Conservation (phyloP, 2,329 filamentous ascomycete species). For the Colletotrichum sansevieriae region DNA sequence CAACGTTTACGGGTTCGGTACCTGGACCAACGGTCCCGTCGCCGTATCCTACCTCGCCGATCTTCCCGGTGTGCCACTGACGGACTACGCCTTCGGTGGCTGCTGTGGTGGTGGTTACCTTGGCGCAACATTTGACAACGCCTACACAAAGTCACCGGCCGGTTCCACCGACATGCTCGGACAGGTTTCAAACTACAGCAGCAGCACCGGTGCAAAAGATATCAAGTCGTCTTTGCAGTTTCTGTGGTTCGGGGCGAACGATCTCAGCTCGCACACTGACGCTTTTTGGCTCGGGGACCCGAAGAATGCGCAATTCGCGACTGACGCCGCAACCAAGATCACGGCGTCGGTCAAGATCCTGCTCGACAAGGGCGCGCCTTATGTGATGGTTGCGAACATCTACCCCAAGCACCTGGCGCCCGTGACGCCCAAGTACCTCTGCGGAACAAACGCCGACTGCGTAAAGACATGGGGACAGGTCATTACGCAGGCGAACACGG, state of each 20-base stretch:
- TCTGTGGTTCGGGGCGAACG: conserved; percentile 15
- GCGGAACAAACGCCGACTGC: conserved; percentile 9
- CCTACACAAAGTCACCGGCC: conserved; percentile 23
- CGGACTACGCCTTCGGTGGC: conserved; percentile 21
- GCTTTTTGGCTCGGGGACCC: conserved; percentile 24
- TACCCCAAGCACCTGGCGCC: neutral
- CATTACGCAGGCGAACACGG: conserved; percentile 6
- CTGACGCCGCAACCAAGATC: conserved; percentile 19
- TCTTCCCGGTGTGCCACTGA: conserved; percentile 13
- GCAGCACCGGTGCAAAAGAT: neutral
- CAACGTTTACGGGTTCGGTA: conserved; percentile 24
- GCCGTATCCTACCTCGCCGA: conserved; percentile 28
- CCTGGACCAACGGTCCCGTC: conserved; percentile 26
- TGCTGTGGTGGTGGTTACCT: conserved; percentile 25
- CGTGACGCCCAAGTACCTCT: conserved; percentile 9
- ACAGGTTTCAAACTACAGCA: neutral
- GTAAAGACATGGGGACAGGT: conserved; percentile 10
- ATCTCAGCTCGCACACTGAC: conserved; percentile 25
- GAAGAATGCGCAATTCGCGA: conserved; percentile 15
- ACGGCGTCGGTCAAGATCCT: neutral
- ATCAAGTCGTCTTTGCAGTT: conserved; percentile 5
- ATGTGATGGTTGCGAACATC: conserved; percentile 15
- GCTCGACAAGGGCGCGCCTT: neutral
- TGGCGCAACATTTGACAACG: conserved; percentile 24
- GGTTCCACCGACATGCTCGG: conserved; percentile 23